Conservation (phyloP, 106 monocot genomes). For the Platanthera zijinensis region DNA sequence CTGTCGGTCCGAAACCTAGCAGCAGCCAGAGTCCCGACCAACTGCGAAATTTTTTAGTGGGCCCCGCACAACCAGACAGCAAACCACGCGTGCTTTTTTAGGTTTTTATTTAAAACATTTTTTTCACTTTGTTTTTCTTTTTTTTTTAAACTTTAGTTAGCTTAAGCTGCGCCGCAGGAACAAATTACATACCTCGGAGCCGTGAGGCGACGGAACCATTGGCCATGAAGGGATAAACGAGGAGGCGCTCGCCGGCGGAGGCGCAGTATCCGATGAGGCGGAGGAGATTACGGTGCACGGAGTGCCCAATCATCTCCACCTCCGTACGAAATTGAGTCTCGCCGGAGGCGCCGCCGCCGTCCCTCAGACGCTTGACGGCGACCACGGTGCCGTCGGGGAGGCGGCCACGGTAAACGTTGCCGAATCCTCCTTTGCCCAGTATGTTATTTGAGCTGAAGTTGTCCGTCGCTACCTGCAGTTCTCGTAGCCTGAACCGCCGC, state of each 20-base stretch:
- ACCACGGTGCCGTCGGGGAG: constrained; percentile 67
- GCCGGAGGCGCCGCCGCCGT: constrained; percentile 46
- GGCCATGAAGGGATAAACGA: constrained; percentile 91
- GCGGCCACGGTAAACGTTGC: constrained; percentile 73
- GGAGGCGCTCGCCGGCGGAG: constrained; percentile 55
- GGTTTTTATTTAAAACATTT: too few species aligned
- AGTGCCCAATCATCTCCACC: constrained; percentile 93
- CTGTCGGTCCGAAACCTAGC: background rate
- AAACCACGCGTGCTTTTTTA: background rate
- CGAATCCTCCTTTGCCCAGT: constrained; percentile 89
- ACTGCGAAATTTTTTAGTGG: background rate
- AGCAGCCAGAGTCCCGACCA: background rate
- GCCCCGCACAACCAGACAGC: background rate
- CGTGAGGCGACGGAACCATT: constrained; percentile 86
- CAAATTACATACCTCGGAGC: constrained; percentile 46
- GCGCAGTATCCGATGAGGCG: constrained; percentile 83
- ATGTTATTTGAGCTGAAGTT: constrained; percentile 63
- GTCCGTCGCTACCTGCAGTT: constrained; percentile 71
- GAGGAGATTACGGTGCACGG: constrained; percentile 86
- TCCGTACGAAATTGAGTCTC: constrained; percentile 92
- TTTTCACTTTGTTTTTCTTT: background rate
- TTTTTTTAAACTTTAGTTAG: background rate
- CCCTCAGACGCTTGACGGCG: constrained; percentile 90
- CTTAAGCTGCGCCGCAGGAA: background rate
- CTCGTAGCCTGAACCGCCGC: constrained; percentile 61